Conservation (phyloP, 164 flowering plant genomes). For the Protea cynaroides region DNA sequence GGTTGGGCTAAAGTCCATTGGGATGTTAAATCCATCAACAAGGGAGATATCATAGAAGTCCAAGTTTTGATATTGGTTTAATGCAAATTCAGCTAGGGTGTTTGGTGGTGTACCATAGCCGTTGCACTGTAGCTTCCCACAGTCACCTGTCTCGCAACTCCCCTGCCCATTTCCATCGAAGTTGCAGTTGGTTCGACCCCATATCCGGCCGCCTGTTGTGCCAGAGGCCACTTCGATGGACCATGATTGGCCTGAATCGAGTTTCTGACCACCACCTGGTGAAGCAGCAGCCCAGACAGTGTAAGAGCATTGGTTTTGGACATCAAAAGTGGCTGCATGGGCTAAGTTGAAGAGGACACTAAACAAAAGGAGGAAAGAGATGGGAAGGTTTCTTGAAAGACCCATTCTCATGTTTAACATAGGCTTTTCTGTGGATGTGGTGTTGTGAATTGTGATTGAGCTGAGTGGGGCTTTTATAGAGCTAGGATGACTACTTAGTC, state of each 20-base stretch:
- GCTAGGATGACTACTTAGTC: too few relatives aligned
- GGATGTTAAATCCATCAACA: neutral
- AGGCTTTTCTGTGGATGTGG: too few relatives aligned
- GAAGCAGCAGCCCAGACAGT: too few relatives aligned
- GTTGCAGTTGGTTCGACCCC: slow-evolving; percentile 16
- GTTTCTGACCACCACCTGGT: slow-evolving; percentile 19
- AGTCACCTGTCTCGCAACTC: slow-evolving; percentile 21
- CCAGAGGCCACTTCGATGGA: slow-evolving; percentile 10
- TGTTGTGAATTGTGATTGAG: too few relatives aligned
- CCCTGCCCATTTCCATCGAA: slow-evolving; percentile 12
- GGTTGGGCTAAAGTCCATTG: neutral
- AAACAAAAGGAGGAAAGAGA: too few relatives aligned
- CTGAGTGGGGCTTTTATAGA: too few relatives aligned
- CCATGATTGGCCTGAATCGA: slow-evolving; percentile 7
- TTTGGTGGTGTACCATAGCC: slow-evolving; percentile 14
- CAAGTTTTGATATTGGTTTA: slow-evolving; percentile 8
- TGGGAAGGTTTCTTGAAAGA: too few relatives aligned
- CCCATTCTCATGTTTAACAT: too few relatives aligned
- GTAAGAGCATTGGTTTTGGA: too few relatives aligned
- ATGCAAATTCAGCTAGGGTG: slow-evolving; percentile 21
- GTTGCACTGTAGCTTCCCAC: slow-evolving; percentile 16
- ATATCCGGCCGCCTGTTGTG: slow-evolving; percentile 14
- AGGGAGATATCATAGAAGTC: neutral
- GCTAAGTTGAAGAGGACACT: too few relatives aligned
- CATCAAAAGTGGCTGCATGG: too few relatives aligned